Conservation (phyloP, 345 rosid genomes). For the Hevea brasiliensis region DNA sequence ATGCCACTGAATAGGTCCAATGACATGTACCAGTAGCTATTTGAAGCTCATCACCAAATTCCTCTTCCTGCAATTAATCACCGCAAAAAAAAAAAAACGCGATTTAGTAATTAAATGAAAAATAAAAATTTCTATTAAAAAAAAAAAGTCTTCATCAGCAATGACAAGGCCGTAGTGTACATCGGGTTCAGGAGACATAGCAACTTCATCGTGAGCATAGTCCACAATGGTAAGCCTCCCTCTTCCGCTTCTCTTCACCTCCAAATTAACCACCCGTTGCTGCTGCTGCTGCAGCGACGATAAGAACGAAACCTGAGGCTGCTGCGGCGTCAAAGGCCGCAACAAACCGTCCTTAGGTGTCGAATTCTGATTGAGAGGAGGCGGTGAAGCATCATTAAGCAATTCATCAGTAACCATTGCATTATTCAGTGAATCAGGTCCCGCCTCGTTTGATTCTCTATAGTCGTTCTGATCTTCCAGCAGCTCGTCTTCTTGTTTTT, state of each 20-base stretch:
- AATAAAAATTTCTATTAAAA: neutral
- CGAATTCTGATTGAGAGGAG: slow-evolving; percentile 17
- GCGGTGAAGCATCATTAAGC: slow-evolving; percentile 14
- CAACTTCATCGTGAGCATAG: slow-evolving; percentile 65
- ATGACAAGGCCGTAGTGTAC: slow-evolving; percentile 15
- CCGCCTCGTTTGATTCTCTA: slow-evolving; percentile 39
- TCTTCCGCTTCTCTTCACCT: slow-evolving; percentile 31
- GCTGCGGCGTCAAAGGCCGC: slow-evolving; percentile 25
- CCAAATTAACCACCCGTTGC: slow-evolving; percentile 11
- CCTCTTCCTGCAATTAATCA: slow-evolving; percentile 51
- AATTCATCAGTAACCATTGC: slow-evolving; percentile 26
- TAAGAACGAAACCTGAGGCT: slow-evolving; percentile 16
- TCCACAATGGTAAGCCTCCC: slow-evolving; percentile 59
- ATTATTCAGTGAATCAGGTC: slow-evolving; percentile 31
- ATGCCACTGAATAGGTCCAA: neutral
- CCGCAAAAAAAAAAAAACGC: slow-evolving; percentile 5
- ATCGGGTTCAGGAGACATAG: slow-evolving; percentile 72
- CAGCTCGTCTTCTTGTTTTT: slow-evolving; percentile 5
- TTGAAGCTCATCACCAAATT: slow-evolving; percentile 33
- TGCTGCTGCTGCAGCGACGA: slow-evolving; percentile 26
- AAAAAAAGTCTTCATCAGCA: neutral
- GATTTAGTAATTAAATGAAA: neutral
- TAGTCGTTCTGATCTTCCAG: slow-evolving; percentile 9
- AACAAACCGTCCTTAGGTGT: neutral
- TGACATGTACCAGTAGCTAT: slow-evolving; percentile 34